Evolutionary conservation across 148 eudicot genomes (phyloP).

Genomic region (Diospyros kaki): DNA sequence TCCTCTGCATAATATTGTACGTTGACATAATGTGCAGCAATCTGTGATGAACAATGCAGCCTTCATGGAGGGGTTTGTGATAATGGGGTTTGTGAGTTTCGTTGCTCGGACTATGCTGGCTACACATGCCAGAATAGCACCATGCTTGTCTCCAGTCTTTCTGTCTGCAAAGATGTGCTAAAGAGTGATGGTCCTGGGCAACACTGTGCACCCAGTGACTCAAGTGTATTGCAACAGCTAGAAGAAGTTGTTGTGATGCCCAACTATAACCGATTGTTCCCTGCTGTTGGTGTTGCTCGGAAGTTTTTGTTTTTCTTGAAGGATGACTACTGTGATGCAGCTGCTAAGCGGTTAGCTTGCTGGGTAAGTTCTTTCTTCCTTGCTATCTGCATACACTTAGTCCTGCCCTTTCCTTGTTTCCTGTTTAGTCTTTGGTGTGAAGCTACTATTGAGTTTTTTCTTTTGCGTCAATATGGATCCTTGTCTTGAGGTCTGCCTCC

Average conservation of each 20-base stretch:
- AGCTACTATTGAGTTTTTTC: neutral
- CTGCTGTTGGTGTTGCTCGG: slow-evolving; percentile 69
- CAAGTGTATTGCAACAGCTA: slow-evolving; percentile 81
- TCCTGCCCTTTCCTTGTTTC: neutral
- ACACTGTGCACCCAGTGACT: slow-evolving; percentile 92
- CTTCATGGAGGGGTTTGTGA: slow-evolving; percentile 99
- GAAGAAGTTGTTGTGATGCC: slow-evolving; percentile 97
- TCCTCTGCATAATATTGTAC: slow-evolving; percentile 10
- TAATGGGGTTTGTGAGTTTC: slow-evolving; percentile 90
- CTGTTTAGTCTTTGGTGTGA: neutral
- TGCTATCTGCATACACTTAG: neutral
- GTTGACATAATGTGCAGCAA: slow-evolving; percentile 49
- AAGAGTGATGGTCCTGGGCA: slow-evolving; percentile 63
- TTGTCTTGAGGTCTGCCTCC: neutral
- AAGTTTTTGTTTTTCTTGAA: slow-evolving; percentile 61
- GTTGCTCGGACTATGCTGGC: slow-evolving; percentile 98
- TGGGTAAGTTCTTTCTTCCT: slow-evolving; percentile 60
- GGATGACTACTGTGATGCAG: slow-evolving; percentile 71
- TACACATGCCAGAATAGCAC: slow-evolving; percentile 94
- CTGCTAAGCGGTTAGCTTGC: slow-evolving; percentile 94
- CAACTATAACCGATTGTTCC: slow-evolving; percentile 86
- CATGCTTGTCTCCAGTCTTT: slow-evolving; percentile 59
- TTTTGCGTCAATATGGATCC: neutral
- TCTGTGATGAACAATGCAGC: slow-evolving; percentile 97
- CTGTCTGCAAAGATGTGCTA: slow-evolving; percentile 79